phyloP scores from a whole-genome alignment of 306 rosid genomes.

The Datisca glomerata region DNA sequence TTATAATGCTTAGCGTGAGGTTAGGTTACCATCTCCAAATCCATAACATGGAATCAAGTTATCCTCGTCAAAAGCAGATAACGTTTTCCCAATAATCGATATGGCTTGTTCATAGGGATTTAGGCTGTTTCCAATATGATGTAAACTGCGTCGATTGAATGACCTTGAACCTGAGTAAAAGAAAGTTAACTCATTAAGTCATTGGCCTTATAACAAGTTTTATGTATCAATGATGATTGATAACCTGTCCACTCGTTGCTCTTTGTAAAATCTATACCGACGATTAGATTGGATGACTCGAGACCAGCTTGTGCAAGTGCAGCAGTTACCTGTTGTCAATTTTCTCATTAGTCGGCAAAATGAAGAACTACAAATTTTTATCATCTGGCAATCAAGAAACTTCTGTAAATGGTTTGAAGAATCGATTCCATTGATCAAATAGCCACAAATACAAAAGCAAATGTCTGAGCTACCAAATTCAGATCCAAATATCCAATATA shows the following conservation, averaged over 20 bases:
- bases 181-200: background rate
- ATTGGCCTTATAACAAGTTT: no score
- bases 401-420: no score
- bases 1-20: background rate
- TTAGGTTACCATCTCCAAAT: slow-evolving; percentile 13
- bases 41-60: slow-evolving; percentile 12
- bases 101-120: slow-evolving; percentile 14
- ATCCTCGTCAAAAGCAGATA: slow-evolving; percentile 13
- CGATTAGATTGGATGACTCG: slow-evolving; percentile 14
- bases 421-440: no score
- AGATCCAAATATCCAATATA: no score
- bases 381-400: no score
- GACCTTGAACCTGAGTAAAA: background rate
- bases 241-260: slow-evolving; percentile 16
- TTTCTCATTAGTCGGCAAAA: no score
- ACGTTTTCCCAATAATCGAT: slow-evolving; percentile 10
- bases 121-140: slow-evolving; percentile 4
- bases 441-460: no score
- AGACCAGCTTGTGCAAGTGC: slow-evolving; percentile 16
- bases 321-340: slow-evolving; percentile 11
- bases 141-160: slow-evolving; percentile 7
- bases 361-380: no score
- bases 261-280: slow-evolving; percentile 14
- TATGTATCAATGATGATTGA: no score
- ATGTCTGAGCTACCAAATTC: no score